Evolutionary conservation across 805 yeast genomes (phyloP), one percentile per base, ranked within the genome.

Genomic region (Lipomyces yamadae): DNA sequence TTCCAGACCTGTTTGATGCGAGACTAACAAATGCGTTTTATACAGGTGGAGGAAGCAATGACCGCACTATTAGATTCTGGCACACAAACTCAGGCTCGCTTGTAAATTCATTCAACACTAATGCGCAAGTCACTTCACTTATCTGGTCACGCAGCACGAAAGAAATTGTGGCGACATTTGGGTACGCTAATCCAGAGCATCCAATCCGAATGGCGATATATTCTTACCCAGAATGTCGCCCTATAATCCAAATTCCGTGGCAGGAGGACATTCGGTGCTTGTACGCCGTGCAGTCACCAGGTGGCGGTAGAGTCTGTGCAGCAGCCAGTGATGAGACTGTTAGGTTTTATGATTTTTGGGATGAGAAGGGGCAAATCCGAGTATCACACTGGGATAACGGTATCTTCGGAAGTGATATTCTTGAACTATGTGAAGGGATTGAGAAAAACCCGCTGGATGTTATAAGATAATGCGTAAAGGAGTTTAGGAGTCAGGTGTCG

Each of bases 21-120:
- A 3, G 10, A 32, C 48, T 53, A n/a, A 24, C 53, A 30, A 10
- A 13, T 6, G 32, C 64, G 29, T 13, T 13, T 15, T n/a, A n/a
- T 15, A 8, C 54, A 70, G 98, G 98, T 0, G 97, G 95, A 2
- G 98, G 98, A 0, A 85, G 88, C 29, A 87, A 86, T 72, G 98
- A 93, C 75, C 80, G 93, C 60, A 83, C 83, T n/a, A 84, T 92
- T 7, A 77, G 93, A 65, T 91, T 92, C 75, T 92, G 97, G 97
- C 97, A 93, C 76, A 84, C 95, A 0, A 79, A 80, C 2, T 82
- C 94, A 0, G 97, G 97, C 0, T 88, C 96, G 0, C 76, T 91
- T 37, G 78, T 92, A 37, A 80, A 82, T 7, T 80, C 87, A 32
- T 75, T 81, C 54, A 79, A 82, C 56, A 88, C 95, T 0, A 81